phyloP scores from a whole-genome alignment of 257 asterid genomes.

The Anisodus tanguticus region DNA sequence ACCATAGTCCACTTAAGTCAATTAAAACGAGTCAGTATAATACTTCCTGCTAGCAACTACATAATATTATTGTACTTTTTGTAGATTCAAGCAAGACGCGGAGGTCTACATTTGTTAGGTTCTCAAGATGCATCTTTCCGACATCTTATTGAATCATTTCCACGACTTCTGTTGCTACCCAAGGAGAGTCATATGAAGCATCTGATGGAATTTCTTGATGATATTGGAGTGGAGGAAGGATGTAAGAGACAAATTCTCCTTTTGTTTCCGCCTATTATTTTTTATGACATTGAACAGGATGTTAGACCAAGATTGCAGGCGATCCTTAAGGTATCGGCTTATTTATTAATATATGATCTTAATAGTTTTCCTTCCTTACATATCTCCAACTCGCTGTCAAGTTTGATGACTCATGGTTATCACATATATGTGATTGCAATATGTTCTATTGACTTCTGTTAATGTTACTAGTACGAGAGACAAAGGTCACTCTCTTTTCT shows the following conservation, averaged over 20 bases:
- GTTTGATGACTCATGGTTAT: constrained; percentile 17
- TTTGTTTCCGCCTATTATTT: constrained; percentile 75
- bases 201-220: constrained; percentile 62
- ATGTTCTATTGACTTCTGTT: not conserved
- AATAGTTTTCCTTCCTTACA: not conserved
- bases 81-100: constrained; percentile 95
- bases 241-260: constrained; percentile 52
- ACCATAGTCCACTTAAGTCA: constrained; percentile 1
- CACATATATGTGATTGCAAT: constrained; percentile 25
- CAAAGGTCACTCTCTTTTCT: not conserved
- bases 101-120: constrained; percentile 77
- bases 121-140: constrained; percentile 64
- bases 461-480: not conserved
- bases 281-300: constrained; percentile 65
- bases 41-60: constrained; percentile 19
- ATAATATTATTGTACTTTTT: constrained; percentile 8
- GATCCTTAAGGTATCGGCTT: constrained; percentile 60
- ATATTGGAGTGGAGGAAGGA: constrained; percentile 68
- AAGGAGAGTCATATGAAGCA: constrained; percentile 62
- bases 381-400: not conserved
- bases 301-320: constrained; percentile 67
- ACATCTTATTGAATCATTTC: constrained; percentile 83
- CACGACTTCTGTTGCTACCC: constrained; percentile 68
- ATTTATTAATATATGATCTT: not conserved
- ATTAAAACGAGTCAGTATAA: constrained; percentile 8